phyloP scores from a whole-genome alignment of 768 basidiomycete species.

The Boletus sp. region DNA sequence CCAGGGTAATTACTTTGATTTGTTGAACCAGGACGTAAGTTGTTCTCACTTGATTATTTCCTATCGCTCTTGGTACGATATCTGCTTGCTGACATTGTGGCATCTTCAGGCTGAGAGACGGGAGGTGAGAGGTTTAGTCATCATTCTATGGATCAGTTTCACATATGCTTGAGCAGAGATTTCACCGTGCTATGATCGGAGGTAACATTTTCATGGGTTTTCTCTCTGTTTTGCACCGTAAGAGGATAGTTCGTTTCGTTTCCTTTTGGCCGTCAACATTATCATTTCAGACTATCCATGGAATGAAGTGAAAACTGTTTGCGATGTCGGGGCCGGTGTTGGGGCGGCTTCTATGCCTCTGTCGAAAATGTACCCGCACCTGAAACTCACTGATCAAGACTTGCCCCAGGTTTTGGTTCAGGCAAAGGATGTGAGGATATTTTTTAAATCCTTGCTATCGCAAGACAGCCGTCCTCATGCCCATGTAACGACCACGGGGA shows the following conservation, averaged over 20 bases:
- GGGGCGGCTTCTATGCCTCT: too few relatives aligned
- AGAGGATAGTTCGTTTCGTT: not conserved
- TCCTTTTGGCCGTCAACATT: not conserved
- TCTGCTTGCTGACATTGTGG: not conserved
- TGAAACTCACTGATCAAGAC: too few relatives aligned
- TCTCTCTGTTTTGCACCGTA: slow-evolving; percentile 22
- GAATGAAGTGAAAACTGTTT: too few relatives aligned
- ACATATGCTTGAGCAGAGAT: slow-evolving; percentile 13
- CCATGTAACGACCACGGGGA: too few relatives aligned
- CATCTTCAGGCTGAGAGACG: slow-evolving; percentile 13
- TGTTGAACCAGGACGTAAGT: slow-evolving; percentile 23
- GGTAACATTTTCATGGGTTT: slow-evolving; percentile 16
- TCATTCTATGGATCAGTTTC: not conserved
- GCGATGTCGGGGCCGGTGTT: too few relatives aligned
- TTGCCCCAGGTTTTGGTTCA: too few relatives aligned
- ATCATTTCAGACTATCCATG: not conserved
- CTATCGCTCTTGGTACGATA: not conserved
- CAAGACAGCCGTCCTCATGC: too few relatives aligned
- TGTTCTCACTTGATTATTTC: not conserved
- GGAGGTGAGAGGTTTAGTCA: slow-evolving; percentile 5
- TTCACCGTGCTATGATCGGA: slow-evolving; percentile 24
- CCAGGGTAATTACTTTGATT: slow-evolving; percentile 19
- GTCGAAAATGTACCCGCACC: too few relatives aligned
- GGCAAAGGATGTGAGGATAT: too few relatives aligned
- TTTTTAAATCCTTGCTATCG: not conserved